phyloP scores from a whole-genome alignment of 345 rosid species.

The Viola odorata region DNA sequence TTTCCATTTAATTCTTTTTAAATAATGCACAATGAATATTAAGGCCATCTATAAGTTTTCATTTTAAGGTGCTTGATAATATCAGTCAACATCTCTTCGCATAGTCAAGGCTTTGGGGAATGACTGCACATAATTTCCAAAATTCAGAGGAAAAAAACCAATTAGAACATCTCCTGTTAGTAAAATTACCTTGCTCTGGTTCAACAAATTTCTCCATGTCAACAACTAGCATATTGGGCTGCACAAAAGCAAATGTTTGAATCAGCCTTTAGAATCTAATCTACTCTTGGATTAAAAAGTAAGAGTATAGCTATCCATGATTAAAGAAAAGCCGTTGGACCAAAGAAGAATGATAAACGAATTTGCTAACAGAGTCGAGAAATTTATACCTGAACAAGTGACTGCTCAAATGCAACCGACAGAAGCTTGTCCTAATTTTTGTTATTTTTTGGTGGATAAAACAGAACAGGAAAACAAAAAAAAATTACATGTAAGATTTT shows the following conservation, averaged over 20 bases:
- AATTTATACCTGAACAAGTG: constrained; percentile 34
- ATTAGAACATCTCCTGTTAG: neutral
- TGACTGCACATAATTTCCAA: too few relatives aligned
- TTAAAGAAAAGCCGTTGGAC: neutral
- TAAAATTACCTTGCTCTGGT: constrained; percentile 46
- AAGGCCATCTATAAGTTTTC: too few relatives aligned
- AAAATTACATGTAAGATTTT: too few relatives aligned
- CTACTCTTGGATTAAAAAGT: neutral
- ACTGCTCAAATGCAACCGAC: constrained; percentile 83
- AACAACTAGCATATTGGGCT: constrained; percentile 98
- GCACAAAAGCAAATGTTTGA: constrained; percentile 19
- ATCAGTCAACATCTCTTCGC: too few relatives aligned
- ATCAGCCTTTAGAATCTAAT: neutral
- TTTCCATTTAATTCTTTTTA: too few relatives aligned
- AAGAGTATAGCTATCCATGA: neutral
- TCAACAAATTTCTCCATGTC: constrained; percentile 79
- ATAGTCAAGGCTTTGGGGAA: too few relatives aligned
- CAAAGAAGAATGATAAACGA: neutral
- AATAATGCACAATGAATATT: too few relatives aligned
- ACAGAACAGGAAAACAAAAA: too few relatives aligned
- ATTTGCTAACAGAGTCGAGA: neutral
- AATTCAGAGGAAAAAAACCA: neutral
- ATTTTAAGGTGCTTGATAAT: too few relatives aligned
- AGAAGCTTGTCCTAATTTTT: constrained; percentile 73
- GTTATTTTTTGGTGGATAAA: too few relatives aligned